Percentiles rank a stretch among this genome's conserved stretches.
Conservation (phyloP, 2,329 filamentous ascomycete genomes). For the Ceratocystis ficicola region DNA sequence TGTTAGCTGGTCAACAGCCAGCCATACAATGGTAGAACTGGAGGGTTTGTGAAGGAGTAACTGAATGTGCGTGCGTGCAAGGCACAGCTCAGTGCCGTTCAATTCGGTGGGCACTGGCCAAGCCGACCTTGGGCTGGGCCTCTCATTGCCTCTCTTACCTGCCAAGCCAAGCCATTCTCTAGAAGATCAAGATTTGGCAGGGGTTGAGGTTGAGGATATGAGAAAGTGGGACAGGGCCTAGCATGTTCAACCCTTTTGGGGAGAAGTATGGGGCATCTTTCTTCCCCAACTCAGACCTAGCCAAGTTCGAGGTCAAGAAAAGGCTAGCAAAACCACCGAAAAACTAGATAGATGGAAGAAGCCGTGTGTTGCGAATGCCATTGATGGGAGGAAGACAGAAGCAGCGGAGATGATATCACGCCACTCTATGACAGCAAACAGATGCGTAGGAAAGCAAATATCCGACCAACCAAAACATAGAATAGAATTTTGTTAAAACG, state of each 20-base stretch:
- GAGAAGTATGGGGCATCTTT: not conserved
- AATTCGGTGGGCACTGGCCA: not conserved
- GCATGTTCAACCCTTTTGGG: slow-evolving; percentile 25
- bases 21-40: not conserved
- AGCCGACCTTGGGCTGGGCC: not conserved
- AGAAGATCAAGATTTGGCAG: slow-evolving; percentile 18
- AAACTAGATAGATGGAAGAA: not conserved
- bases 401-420: not conserved
- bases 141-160: slow-evolving; percentile 7
- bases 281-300: slow-evolving; percentile 8
- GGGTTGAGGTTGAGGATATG: slow-evolving; percentile 5
- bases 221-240: slow-evolving; percentile 23
- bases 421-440: not conserved
- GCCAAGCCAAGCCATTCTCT: slow-evolving; percentile 18
- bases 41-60: too few species aligned
- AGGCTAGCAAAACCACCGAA: not conserved
- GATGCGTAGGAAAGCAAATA: not conserved
- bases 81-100: not conserved
- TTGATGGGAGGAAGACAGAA: not conserved
- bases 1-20: too few species aligned
- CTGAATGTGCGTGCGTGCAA: not conserved
- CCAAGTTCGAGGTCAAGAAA: not conserved
- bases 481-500: not conserved
- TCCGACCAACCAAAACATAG: not conserved
- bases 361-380: not conserved